A percentile compares a stretch with the other conserved stretches of the same genome.
Conservation (phyloP, 805 yeast genomes). For the Cyberlindnera misumaiensis region DNA sequence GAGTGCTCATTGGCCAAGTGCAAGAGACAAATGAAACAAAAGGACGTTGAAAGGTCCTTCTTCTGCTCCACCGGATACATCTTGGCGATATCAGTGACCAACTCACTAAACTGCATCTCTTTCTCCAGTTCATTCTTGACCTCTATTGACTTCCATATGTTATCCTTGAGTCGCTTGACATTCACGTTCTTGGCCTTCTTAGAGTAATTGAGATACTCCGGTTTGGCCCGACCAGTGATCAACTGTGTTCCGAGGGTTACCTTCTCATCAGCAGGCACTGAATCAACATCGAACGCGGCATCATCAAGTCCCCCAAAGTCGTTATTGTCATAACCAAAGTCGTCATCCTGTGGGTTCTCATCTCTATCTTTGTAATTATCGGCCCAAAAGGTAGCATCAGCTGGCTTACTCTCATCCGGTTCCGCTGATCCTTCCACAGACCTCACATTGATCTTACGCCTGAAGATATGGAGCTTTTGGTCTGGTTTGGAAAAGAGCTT, state of each 20-base stretch:
- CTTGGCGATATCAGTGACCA: slow-evolving; percentile 42
- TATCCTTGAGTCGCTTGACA: slow-evolving; percentile 63
- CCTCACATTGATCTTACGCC: slow-evolving; percentile 9
- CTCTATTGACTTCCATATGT: slow-evolving; percentile 58
- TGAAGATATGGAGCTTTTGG: slow-evolving; percentile 32
- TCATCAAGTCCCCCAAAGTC: slow-evolving; percentile 21
- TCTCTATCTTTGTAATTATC: slow-evolving; percentile 42
- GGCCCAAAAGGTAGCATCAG: slow-evolving; percentile 74
- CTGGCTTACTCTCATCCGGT: slow-evolving; percentile 26
- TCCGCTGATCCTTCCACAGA: background rate
- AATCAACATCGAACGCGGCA: background rate
- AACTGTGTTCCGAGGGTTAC: slow-evolving; percentile 22
- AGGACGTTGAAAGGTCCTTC: slow-evolving; percentile 74
- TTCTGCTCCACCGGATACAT: slow-evolving; percentile 51
- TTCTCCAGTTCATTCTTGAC: slow-evolving; percentile 4
- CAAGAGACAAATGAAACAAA: slow-evolving; percentile 74
- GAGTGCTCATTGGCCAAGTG: slow-evolving; percentile 88
- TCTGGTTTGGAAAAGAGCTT: slow-evolving; percentile 64
- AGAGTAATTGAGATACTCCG: slow-evolving; percentile 51
- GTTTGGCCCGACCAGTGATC: slow-evolving; percentile 26
- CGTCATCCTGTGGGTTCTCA: slow-evolving; percentile 18
- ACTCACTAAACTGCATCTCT: slow-evolving; percentile 32
- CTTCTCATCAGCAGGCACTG: slow-evolving; percentile 8
- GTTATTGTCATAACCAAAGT: slow-evolving; percentile 23
- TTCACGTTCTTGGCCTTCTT: slow-evolving; percentile 75